These are phyloP conservation scores for Lachnellula hyalina DNA, from an alignment of 2,329 filamentous ascomycete genomes.

Conservation along the genomic window DNA sequence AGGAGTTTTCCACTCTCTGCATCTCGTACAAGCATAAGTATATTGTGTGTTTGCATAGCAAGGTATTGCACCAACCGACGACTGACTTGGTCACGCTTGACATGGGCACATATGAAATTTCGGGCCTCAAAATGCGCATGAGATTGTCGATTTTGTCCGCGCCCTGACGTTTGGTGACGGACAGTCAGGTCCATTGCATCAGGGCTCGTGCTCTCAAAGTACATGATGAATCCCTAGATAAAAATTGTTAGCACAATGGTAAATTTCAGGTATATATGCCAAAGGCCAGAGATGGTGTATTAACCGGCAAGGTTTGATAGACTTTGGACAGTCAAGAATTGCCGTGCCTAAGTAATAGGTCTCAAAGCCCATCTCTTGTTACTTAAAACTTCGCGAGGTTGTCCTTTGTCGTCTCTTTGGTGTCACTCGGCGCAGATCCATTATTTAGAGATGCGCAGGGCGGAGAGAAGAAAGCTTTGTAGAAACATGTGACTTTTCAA, in stretches of 20 bases:
- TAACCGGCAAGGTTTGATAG: too few species aligned
- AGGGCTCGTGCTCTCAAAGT: constrained; percentile 13
- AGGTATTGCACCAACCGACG: constrained; percentile 40
- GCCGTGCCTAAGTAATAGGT: too few species aligned
- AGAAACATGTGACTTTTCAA: neutral
- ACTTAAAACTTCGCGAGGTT: too few species aligned
- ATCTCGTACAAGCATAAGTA: constrained; percentile 39
- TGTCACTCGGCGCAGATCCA: too few species aligned
- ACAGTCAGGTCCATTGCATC: constrained; percentile 31
- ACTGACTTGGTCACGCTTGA: constrained; percentile 37
- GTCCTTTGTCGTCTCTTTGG: too few species aligned
- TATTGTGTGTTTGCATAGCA: constrained; percentile 33
- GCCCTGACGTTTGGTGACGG: constrained; percentile 31
- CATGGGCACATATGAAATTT: constrained; percentile 38
- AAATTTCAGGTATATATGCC: too few species aligned
- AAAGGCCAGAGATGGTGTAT: too few species aligned
- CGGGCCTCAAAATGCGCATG: constrained; percentile 34
- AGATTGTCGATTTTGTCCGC: constrained; percentile 29
- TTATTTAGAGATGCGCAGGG: too few species aligned
- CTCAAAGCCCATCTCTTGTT: too few species aligned
- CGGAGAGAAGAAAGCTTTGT: neutral
- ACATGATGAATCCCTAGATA: constrained; percentile 23
- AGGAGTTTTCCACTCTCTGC: constrained; percentile 35
- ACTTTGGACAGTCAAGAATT: too few species aligned
- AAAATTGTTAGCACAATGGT: neutral